Percentiles rank a stretch among this genome's conserved stretches.
These are phyloP conservation scores for Hypericum androsaemum DNA, from an alignment of 345 rosid species.

Conservation along the genomic window DNA sequence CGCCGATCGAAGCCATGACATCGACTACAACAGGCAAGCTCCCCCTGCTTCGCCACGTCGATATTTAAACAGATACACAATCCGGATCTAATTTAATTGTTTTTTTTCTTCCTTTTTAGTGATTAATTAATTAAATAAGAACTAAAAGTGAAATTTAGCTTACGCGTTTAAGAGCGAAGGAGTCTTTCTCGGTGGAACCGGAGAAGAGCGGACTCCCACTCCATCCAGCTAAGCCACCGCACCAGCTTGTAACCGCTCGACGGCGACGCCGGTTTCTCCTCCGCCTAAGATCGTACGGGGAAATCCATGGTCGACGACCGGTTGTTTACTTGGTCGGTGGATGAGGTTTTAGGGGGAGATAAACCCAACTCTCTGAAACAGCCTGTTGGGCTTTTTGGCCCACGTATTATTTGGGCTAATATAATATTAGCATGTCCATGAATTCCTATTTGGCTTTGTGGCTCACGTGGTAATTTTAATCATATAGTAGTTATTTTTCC, in stretches of 20 bases:
- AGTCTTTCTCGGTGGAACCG: conserved; percentile 36
- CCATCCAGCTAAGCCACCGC: conserved; percentile 89
- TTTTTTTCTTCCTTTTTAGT: too few species aligned
- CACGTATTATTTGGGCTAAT: too few species aligned
- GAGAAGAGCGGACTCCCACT: conserved; percentile 91
- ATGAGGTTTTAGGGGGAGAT: too few species aligned
- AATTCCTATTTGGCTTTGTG: too few species aligned
- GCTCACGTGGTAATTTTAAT: too few species aligned
- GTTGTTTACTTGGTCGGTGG: too few species aligned
- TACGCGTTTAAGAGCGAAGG: conserved; percentile 64
- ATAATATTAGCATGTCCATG: too few species aligned
- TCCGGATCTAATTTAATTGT: not conserved
- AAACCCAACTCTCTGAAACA: too few species aligned
- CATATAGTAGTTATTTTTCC: too few species aligned
- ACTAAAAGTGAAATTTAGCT: conserved; percentile 6
- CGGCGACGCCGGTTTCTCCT: too few species aligned
- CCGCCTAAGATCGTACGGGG: not conserved
- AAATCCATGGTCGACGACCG: too few species aligned
- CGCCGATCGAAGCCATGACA: conserved; percentile 65
- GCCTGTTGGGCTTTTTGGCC: too few species aligned
- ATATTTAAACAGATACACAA: conserved; percentile 29
- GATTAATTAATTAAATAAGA: not conserved
- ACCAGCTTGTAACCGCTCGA: conserved; percentile 49
- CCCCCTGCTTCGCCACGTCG: conserved; percentile 83
- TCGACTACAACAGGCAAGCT: conserved; percentile 70